phyloP scores from a whole-genome alignment of 768 basidiomycete genomes.

The Lepiota brunneoincarnata region DNA sequence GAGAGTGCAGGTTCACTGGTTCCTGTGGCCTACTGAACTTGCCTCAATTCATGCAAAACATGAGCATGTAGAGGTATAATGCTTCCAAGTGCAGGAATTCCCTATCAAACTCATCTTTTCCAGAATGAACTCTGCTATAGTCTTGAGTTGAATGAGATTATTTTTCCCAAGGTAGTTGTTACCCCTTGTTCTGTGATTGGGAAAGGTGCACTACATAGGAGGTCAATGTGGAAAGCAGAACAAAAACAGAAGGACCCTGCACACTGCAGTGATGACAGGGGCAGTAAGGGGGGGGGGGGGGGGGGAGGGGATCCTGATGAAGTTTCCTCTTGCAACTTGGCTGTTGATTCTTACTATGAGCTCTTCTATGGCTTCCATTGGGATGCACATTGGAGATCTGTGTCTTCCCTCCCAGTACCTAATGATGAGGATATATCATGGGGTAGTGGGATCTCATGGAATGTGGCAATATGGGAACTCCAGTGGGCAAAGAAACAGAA shows the following conservation, averaged over 20 bases:
- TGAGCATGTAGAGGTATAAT: slow-evolving; percentile 54
- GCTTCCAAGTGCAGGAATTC: neutral
- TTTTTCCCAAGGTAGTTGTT: slow-evolving; percentile 52
- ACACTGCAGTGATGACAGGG: no score
- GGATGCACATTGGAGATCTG: slow-evolving; percentile 44
- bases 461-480: slow-evolving; percentile 26
- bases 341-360: slow-evolving; percentile 50
- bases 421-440: slow-evolving; percentile 24
- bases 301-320: no score
- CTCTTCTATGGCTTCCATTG: slow-evolving; percentile 64
- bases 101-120: slow-evolving; percentile 39
- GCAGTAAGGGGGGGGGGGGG: no score
- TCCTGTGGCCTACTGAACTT: no score
- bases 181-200: slow-evolving; percentile 50
- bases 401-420: slow-evolving; percentile 27
- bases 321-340: no score
- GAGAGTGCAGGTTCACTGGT: no score
- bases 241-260: no score
- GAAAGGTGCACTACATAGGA: slow-evolving; percentile 13
- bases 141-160: slow-evolving; percentile 41
- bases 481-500: slow-evolving; percentile 9
- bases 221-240: slow-evolving; percentile 9
- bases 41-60: slow-evolving; percentile 60
- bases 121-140: slow-evolving; percentile 80
- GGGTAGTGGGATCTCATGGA: no score